Percentiles rank a stretch among this genome's conserved stretches.
Conservation (phyloP, 306 rosid species). For the Canavalia ensiformis region DNA sequence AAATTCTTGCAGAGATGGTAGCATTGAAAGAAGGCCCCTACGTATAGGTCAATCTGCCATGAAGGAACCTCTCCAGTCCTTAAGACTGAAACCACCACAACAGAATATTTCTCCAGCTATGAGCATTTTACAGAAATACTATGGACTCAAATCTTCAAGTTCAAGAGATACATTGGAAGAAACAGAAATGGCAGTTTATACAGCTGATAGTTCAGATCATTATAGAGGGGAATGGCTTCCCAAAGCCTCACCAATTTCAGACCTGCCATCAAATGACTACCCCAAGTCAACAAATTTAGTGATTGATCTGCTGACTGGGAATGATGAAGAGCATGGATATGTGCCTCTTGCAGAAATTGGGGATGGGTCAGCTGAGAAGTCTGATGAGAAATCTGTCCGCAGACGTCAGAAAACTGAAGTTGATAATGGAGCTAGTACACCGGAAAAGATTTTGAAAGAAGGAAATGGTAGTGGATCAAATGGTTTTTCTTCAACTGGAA, state of each 20-base stretch:
- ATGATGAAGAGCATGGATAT: conserved; percentile 53
- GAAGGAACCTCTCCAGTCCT: conserved; percentile 59
- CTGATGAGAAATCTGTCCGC: conserved; percentile 80
- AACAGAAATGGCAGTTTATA: conserved; percentile 71
- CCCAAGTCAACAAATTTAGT: conserved; percentile 54
- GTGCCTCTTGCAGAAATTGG: conserved; percentile 55
- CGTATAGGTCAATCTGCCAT: conserved; percentile 55
- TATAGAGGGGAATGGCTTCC: conserved; percentile 60
- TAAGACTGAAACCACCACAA: conserved; percentile 62
- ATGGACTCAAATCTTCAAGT: conserved; percentile 63
- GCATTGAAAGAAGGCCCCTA: conserved; percentile 47
- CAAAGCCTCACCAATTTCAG: conserved; percentile 56
- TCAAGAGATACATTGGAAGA: conserved; percentile 50
- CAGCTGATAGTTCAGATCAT: conserved; percentile 56
- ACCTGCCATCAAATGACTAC: conserved; percentile 45
- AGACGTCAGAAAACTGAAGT: conserved; percentile 79
- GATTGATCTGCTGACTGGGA: conserved; percentile 61
- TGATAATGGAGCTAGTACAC: conserved; percentile 61
- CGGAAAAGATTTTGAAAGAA: conserved; percentile 67
- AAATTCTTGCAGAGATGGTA: conserved; percentile 57
- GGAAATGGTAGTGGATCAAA: conserved; percentile 64
- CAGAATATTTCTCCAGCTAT: conserved; percentile 66
- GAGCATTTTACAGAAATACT: conserved; percentile 74
- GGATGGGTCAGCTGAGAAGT: conserved; percentile 65
- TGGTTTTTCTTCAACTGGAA: conserved; percentile 70